Evolutionary conservation across 2,329 filamentous ascomycete genomes (phyloP), one percentile per base, ranked within the genome.

Genomic region (Ascocoryne sarcoides): DNA sequence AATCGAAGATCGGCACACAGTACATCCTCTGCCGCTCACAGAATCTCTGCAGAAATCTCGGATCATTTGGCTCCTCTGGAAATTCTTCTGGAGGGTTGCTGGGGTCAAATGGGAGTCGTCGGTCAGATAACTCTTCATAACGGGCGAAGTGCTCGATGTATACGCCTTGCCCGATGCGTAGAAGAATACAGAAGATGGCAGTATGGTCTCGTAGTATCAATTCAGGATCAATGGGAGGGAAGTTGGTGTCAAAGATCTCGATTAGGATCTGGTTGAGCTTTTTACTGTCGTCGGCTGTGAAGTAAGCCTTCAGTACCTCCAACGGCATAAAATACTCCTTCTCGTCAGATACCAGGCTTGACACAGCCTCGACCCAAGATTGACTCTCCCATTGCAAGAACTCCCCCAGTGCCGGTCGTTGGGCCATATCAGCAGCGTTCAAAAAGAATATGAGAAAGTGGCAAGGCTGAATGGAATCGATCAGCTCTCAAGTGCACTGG

Each of bases 1-100:
- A 18, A 16, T 44, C 40, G 17, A 60, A 50, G 8, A 39, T 36
- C 4, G 51, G 43, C 4, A 51, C 48, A 38, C 53, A 59, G 35
- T 54, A 57, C 26, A 33, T 47, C 45, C 51, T 56, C 40, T 60
- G 58, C 17, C 43, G 36, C 23, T 54, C 40, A 33, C 51, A 54
- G 44, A 60, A 60, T 8, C 41, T 15, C 12, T 42, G 23, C n/a
- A 55, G 48, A 32, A 57, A 53, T 8, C 41, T 38, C 34, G 29
- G 34, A 29, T 48, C 44, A n/a, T 37, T 34, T 4, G 20, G 12
- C 4, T 21, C 35, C 7, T 30, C 26, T 17, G 51, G 51, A 23
- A 53, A 56, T 8, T 45, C 30, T 33, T 15, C 14, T 23, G 51
- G 51, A 29, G 42, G 40, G 18, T 35, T 20, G n/a, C n/a, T 33